Percentiles rank a stretch among this genome's conserved stretches.
Conservation (phyloP, 2,329 filamentous ascomycete species). For the Penicillium hordei region DNA sequence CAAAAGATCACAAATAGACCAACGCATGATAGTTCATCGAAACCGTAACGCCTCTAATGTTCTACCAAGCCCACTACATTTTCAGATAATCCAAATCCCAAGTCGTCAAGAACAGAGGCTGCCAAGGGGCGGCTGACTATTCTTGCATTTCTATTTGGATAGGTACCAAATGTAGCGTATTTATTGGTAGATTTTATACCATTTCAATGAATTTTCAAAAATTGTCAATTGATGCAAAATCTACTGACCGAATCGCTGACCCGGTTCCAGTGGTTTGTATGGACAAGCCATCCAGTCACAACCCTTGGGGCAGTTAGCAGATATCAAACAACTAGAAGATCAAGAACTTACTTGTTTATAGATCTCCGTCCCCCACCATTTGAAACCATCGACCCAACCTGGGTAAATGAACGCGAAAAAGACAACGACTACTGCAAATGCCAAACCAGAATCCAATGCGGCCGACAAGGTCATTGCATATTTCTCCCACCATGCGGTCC, state of each 20-base stretch:
- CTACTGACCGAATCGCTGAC: conserved; percentile 64
- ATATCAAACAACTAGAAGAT: background rate
- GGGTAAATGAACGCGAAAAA: conserved; percentile 88
- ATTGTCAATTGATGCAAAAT: background rate
- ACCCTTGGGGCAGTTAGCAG: conserved; percentile 47
- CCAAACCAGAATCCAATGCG: conserved; percentile 77
- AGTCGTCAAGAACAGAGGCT: background rate
- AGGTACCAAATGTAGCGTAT: background rate
- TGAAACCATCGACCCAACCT: conserved; percentile 69
- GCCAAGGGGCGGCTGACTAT: background rate
- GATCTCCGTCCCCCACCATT: conserved; percentile 86
- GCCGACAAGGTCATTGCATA: conserved; percentile 88
- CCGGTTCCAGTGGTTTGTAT: conserved; percentile 63
- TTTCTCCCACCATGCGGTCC: conserved; percentile 82
- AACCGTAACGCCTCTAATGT: background rate
- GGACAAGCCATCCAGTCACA: conserved; percentile 83
- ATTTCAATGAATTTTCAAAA: no score
- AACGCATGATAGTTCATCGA: background rate
- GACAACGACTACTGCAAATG: conserved; percentile 77
- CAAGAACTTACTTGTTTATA: conserved; percentile 62
- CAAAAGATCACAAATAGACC: no score
- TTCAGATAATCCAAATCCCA: background rate
- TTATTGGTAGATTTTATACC: background rate
- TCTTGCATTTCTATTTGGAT: background rate
- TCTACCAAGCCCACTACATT: background rate